Percentiles rank a stretch among this genome's conserved stretches.
phyloP scores from a whole-genome alignment of 768 basidiomycete genomes.

The Lanmaoa rubissima region DNA sequence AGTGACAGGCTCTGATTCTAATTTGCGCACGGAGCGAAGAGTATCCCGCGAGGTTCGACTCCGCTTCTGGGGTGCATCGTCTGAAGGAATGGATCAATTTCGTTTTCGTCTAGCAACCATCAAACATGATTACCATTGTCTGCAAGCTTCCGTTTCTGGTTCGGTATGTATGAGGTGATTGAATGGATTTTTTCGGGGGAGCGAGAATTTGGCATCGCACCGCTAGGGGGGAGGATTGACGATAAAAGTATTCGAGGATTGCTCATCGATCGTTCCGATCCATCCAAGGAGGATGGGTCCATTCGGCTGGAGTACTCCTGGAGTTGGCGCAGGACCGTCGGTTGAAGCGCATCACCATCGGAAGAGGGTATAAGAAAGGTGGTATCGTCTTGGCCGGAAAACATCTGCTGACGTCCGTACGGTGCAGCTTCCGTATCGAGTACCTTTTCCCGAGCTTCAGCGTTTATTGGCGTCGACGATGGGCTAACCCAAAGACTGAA shows the following conservation, averaged over 20 bases:
- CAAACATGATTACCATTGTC: constrained; percentile 7
- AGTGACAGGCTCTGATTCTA: constrained; percentile 31
- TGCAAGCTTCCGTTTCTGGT: constrained; percentile 13
- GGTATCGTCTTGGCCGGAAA: constrained; percentile 7
- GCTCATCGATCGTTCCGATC: constrained; percentile 1
- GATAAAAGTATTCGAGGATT: background rate
- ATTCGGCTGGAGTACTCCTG: constrained; percentile 17
- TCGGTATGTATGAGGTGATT: background rate
- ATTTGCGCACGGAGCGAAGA: constrained; percentile 14
- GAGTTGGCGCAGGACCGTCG: constrained; percentile 12
- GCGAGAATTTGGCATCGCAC: background rate
- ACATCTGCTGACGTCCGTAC: background rate
- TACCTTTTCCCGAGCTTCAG: background rate
- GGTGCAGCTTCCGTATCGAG: background rate
- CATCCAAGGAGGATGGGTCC: background rate
- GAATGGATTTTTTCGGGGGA: background rate
- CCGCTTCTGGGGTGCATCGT: constrained; percentile 23
- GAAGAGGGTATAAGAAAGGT: constrained; percentile 6
- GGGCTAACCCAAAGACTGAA: constrained; percentile 25
- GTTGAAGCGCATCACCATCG: background rate
- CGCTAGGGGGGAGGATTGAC: background rate
- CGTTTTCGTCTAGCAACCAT: background rate
- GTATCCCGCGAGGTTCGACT: constrained; percentile 11
- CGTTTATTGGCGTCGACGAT: background rate
- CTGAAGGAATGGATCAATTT: constrained; percentile 15